A percentile compares a stretch with the other conserved stretches of the same genome.
Evolutionary conservation across 371 early-diverging fungal genomes (phyloP).

Genomic region (Mucor indicus): DNA sequence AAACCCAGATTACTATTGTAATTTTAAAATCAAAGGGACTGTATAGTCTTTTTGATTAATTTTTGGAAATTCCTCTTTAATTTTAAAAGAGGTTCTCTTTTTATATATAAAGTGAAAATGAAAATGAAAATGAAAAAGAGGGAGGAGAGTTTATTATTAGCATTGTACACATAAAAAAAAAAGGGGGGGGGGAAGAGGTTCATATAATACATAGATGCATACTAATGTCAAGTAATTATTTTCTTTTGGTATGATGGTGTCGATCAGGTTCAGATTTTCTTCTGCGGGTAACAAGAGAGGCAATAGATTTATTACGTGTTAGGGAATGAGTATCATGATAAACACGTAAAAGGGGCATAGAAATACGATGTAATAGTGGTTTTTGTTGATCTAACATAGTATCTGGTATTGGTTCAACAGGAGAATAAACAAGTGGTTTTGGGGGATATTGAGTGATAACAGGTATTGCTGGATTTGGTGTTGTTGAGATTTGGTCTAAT

Average conservation of each 20-base stretch:
- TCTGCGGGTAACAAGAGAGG: constrained; percentile 9
- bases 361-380: constrained; percentile 22
- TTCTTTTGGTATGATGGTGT: constrained; percentile 8
- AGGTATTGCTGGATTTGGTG: constrained; percentile 2
- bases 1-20: constrained; percentile 13
- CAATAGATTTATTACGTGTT: constrained; percentile 7
- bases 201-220: not conserved
- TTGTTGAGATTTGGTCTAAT: not conserved
- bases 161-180: not conserved
- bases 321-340: constrained; percentile 1
- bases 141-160: not conserved
- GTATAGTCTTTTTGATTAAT: constrained; percentile 17
- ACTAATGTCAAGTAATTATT: constrained; percentile 6
- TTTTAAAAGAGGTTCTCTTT: not conserved
- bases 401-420: constrained; percentile 29
- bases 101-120: too few relatives aligned
- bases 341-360: constrained; percentile 17
- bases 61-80: constrained; percentile 18
- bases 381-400: not conserved
- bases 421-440: constrained; percentile 42
- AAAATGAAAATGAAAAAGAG: too few relatives aligned
- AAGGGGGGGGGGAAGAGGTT: not conserved
- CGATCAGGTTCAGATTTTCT: constrained; percentile 16
- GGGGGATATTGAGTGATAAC: constrained; percentile 44
- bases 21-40: constrained; percentile 5